Base-by-base conservation (phyloP, 2,329 filamentous ascomycete species). In the Grosmannia huntii region DNA sequence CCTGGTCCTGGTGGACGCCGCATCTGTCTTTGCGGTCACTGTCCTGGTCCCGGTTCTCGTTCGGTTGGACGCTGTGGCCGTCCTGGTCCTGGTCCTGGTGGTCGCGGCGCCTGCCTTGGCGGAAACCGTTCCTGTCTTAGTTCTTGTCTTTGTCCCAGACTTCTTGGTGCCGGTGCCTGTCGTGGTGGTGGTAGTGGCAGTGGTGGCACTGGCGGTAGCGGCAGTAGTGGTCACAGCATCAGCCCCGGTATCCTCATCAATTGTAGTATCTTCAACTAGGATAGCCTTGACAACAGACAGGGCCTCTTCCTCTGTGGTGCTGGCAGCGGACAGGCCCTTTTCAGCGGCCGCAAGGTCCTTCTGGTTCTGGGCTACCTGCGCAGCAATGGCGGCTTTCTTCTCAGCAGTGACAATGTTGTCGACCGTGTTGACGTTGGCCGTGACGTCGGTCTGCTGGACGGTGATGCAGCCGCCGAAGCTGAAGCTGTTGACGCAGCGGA, bases 401-500 rank as follows among this genome's bases (percentile, higher is more conserved):
- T 58, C 56, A 1, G 1, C 56, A 21, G 48, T 58, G 16, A 10
- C 50, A 27, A 58, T 58, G 41, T 36, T 54, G 51, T 25, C 16
- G 5, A 50, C 38, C 38, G 36, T 54, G 31, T 58, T 58, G 27
- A 54, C 50, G 23, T 54, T 54, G 50, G 16, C 23, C 2, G 41
- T 49, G 11, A 54, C 38, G 9, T 58, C 56, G 27, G 51, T 54
- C 56, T 58, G 56, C 25, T 33, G 25, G 11, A 58, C 51, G 3
- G 56, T 36, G 41, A 58, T 48, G 31, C 56, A 58, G 38, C 56
- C 56, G 19, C 56, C 56, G 49, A 58, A 58, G 41, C 23, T 41
- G 10, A 38, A 31, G 41, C 3, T 46, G 31, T 58, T 58, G 41
- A 58, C 21, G 21, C 56, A 58, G 50, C 56, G 56, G 21, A 58